Percentiles rank a stretch among this genome's conserved stretches.
Conservation (phyloP, 2,329 filamentous ascomycete genomes). For the Ophiostoma perfectum region DNA sequence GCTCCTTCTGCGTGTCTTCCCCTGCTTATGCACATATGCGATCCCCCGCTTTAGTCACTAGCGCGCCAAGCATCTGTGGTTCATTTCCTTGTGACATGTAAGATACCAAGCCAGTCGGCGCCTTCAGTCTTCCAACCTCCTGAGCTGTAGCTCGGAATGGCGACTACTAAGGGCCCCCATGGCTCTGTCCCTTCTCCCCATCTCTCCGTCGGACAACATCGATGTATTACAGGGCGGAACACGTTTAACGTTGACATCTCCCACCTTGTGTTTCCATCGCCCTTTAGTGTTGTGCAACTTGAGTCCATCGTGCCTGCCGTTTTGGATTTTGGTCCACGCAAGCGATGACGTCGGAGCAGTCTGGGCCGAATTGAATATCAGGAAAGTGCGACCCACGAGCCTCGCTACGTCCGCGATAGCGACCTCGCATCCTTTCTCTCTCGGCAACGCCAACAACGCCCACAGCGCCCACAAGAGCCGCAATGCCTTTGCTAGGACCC, state of each 20-base stretch:
- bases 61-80: not conserved
- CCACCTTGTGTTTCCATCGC: not conserved
- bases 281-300: not conserved
- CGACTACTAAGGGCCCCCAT: not conserved
- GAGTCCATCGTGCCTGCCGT: not conserved
- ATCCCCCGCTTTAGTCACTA: not conserved
- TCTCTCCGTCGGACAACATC: not conserved
- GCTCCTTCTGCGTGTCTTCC: not conserved
- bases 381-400: constrained; percentile 9
- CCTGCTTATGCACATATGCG: not conserved
- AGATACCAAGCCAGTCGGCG: not conserved
- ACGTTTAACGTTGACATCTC: not conserved
- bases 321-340: not conserved
- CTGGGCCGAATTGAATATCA: not conserved
- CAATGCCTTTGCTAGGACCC: constrained; percentile 22
- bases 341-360: constrained; percentile 18
- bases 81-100: constrained; percentile 7
- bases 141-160: not conserved
- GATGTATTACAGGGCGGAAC: constrained; percentile 3
- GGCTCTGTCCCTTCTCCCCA: not conserved
- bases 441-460: not conserved
- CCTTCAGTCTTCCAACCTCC: not conserved
- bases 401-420: constrained; percentile 3
- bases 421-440: not conserved
- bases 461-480: not conserved